phyloP scores from a whole-genome alignment of 2,329 filamentous ascomycete species.

The Akanthomyces muscarius region DNA sequence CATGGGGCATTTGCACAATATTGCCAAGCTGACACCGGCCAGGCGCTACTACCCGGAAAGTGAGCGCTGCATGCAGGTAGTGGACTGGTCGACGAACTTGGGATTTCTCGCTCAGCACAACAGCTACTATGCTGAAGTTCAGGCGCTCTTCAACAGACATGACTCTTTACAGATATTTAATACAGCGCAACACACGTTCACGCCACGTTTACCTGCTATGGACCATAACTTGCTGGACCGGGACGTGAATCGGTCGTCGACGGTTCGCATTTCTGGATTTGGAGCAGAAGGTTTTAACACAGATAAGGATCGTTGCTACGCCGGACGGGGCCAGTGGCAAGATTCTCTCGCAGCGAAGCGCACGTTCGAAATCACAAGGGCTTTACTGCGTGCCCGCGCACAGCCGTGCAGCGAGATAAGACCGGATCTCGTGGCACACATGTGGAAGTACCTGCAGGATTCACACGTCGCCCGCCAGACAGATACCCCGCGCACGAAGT shows the following conservation, averaged over 20 bases:
- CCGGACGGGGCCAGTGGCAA: too few relatives aligned
- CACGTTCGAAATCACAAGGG: too few relatives aligned
- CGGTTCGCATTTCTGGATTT: not conserved
- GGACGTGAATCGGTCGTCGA: not conserved
- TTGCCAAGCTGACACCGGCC: not conserved
- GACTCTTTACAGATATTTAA: not conserved
- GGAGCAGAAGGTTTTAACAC: not conserved
- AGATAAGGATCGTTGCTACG: not conserved
- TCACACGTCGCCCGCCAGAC: too few relatives aligned
- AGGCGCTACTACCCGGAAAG: not conserved
- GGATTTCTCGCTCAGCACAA: conserved; percentile 1
- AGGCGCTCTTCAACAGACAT: not conserved
- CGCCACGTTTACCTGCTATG: not conserved
- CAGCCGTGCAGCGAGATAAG: too few relatives aligned
- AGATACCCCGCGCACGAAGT: too few relatives aligned
- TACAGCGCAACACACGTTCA: not conserved
- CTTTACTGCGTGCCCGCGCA: too few relatives aligned
- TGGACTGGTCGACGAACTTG: not conserved
- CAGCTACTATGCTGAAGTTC: not conserved
- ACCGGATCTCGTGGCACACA: too few relatives aligned
- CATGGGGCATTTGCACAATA: not conserved
- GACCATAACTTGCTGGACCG: not conserved
- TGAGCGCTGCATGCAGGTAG: not conserved
- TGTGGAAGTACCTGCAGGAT: too few relatives aligned
- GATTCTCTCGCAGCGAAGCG: too few relatives aligned